A percentile compares a stretch with the other conserved stretches of the same genome.
phyloP scores from a whole-genome alignment of 1,139 yeast genomes.

The Kluyveromyces marxianus region DNA sequence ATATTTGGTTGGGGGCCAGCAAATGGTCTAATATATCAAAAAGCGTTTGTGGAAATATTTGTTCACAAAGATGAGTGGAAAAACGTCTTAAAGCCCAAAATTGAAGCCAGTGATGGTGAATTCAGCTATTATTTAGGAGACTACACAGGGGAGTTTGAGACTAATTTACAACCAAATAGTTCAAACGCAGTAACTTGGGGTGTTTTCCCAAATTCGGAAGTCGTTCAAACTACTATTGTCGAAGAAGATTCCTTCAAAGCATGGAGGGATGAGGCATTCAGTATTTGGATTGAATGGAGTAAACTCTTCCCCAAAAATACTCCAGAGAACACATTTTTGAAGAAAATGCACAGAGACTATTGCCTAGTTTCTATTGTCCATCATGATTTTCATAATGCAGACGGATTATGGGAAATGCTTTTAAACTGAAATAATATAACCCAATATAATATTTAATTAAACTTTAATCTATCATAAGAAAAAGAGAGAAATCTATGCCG shows the following conservation, averaged over 20 bases:
- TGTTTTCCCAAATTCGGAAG: conserved; percentile 80
- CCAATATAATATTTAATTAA: no score
- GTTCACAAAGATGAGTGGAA: conserved; percentile 67
- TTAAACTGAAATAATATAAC: conserved; percentile 12
- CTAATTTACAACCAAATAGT: conserved; percentile 47
- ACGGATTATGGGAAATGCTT: conserved; percentile 70
- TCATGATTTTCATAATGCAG: conserved; percentile 71
- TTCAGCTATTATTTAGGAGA: conserved; percentile 63
- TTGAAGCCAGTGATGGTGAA: conserved; percentile 37
- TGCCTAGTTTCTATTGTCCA: conserved; percentile 77
- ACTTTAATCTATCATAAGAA: no score
- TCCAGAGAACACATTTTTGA: conserved; percentile 51
- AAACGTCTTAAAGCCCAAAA: conserved; percentile 41
- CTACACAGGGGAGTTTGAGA: conserved; percentile 45
- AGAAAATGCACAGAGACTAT: conserved; percentile 52
- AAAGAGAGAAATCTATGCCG: not conserved
- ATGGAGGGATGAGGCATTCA: conserved; percentile 92
- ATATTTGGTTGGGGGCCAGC: conserved; percentile 97
- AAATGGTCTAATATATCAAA: conserved; percentile 84
- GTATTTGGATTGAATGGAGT: conserved; percentile 90
- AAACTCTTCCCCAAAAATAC: conserved; percentile 49
- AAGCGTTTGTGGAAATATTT: conserved; percentile 88
- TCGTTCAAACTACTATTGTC: conserved; percentile 80
- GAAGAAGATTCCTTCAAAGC: conserved; percentile 85
- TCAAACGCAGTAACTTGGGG: conserved; percentile 94